These are phyloP conservation scores for Fusarium annulatum DNA, from an alignment of 2,329 filamentous ascomycete species.

Conservation along the genomic window DNA sequence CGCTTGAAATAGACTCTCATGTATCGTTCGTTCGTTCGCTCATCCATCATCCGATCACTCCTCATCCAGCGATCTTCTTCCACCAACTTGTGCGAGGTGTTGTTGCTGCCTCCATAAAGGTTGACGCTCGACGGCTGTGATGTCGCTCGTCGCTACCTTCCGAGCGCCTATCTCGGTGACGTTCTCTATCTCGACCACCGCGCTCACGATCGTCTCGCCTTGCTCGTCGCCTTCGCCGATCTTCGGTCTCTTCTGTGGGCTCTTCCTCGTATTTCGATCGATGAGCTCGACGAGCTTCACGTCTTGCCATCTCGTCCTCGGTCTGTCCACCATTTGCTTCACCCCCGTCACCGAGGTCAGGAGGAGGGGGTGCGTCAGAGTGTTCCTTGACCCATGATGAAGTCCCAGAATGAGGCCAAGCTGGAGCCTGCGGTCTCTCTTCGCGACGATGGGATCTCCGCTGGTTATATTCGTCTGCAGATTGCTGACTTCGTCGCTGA, in stretches of 20 bases:
- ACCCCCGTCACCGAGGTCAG: conserved; percentile 52
- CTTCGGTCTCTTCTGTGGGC: conserved; percentile 57
- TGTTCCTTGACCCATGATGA: conserved; percentile 75
- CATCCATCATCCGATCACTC: conserved; percentile 43
- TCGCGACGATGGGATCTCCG: conserved; percentile 54
- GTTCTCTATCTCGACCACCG: conserved; percentile 18
- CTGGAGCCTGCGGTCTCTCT: conserved; percentile 48
- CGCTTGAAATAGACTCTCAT: conserved; percentile 41
- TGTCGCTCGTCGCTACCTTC: conserved; percentile 60
- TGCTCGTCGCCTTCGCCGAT: conserved; percentile 56
- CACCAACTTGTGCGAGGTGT: conserved; percentile 69
- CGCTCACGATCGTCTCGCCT: conserved; percentile 56
- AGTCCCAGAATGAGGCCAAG: conserved; percentile 72
- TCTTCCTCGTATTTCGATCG: conserved; percentile 57
- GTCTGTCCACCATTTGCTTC: conserved; percentile 50
- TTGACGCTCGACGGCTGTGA: conserved; percentile 54
- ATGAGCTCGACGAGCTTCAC: conserved; percentile 60
- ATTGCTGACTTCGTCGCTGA: conserved; percentile 49
- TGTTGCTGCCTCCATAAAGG: conserved; percentile 57
- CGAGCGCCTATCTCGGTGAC: conserved; percentile 48
- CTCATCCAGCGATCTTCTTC: conserved; percentile 63
- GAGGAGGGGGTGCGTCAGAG: conserved; percentile 70
- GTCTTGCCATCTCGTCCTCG: conserved; percentile 62
- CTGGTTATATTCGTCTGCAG: conserved; percentile 59
- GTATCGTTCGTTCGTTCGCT: conserved; percentile 32